Evolutionary conservation across 1,284 basidiomycete species (phyloP).

Genomic region (Kwoniella shivajii): DNA sequence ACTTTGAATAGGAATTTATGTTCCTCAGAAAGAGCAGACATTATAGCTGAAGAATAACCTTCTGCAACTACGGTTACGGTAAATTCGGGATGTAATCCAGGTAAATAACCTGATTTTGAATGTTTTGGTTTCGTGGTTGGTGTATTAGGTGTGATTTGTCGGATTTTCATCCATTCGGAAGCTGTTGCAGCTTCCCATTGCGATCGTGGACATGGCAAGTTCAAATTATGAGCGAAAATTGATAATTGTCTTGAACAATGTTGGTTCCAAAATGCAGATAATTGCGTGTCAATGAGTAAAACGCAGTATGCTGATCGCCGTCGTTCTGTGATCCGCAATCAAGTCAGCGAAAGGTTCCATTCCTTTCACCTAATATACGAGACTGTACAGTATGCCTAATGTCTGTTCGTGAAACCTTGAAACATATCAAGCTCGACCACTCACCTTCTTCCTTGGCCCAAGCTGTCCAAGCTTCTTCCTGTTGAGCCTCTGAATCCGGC

Average conservation of each 20-base stretch:
- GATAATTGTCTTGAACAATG: constrained; percentile 44
- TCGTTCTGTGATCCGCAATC: constrained; percentile 28
- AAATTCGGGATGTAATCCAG: constrained; percentile 46
- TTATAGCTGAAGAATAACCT: constrained; percentile 38
- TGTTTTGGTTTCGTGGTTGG: constrained; percentile 7
- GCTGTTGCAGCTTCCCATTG: constrained; percentile 44
- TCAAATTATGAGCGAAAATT: constrained; percentile 47
- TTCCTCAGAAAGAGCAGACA: constrained; percentile 33
- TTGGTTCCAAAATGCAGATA: constrained; percentile 47
- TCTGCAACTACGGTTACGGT: constrained; percentile 33
- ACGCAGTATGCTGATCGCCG: constrained; percentile 46
- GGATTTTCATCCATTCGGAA: constrained; percentile 34
- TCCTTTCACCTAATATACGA: too few relatives aligned
- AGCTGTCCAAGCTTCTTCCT: constrained; percentile 37
- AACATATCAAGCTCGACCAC: too few relatives aligned
- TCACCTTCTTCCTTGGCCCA: constrained; percentile 49
- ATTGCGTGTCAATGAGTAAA: constrained; percentile 45
- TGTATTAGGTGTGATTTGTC: constrained; percentile 2
- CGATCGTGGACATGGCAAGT: constrained; percentile 31
- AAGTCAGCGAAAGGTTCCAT: background rate
- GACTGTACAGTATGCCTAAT: too few relatives aligned
- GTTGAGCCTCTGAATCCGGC: constrained; percentile 22
- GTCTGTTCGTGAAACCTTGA: too few relatives aligned
- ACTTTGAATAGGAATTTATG: constrained; percentile 26
- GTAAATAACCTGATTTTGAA: constrained; percentile 26